Evolutionary conservation across 352 stramenopile species (phyloP).

Genomic region (Phytophthora litchii): DNA sequence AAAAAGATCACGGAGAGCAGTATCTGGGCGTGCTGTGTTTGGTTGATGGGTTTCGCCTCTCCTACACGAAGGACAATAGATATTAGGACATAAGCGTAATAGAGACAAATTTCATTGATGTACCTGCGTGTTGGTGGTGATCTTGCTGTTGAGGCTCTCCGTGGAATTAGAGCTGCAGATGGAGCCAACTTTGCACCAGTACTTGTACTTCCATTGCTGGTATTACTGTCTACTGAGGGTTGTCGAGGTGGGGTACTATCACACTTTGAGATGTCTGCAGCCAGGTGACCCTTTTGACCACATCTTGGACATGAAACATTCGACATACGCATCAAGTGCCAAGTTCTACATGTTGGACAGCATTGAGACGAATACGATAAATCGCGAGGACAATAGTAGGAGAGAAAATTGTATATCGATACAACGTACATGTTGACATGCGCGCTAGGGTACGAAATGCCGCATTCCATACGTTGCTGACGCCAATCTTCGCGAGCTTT

Average conservation of each 20-base stretch:
- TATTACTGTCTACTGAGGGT: constrained; percentile 23
- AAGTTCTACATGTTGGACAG: constrained; percentile 49
- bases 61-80: background rate
- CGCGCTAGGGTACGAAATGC: constrained; percentile 66
- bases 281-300: constrained; percentile 58
- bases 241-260: constrained; percentile 26
- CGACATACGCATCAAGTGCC: constrained; percentile 80
- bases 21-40: constrained; percentile 23
- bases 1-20: constrained; percentile 51
- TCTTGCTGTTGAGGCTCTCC: constrained; percentile 24
- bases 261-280: constrained; percentile 54
- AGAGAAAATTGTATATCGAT: background rate
- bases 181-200: constrained; percentile 7
- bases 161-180: constrained; percentile 5
- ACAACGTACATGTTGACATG: constrained; percentile 71
- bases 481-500: constrained; percentile 74
- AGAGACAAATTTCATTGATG: background rate
- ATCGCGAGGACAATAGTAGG: background rate
- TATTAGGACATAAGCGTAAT: background rate
- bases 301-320: constrained; percentile 66
- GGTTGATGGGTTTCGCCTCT: constrained; percentile 8
- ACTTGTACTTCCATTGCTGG: constrained; percentile 10
- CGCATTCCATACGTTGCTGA: constrained; percentile 72
- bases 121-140: constrained; percentile 6
- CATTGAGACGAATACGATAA: background rate